phyloP scores from a whole-genome alignment of 176 grass and related monocot genomes.

The Oropetium thomaeum region DNA sequence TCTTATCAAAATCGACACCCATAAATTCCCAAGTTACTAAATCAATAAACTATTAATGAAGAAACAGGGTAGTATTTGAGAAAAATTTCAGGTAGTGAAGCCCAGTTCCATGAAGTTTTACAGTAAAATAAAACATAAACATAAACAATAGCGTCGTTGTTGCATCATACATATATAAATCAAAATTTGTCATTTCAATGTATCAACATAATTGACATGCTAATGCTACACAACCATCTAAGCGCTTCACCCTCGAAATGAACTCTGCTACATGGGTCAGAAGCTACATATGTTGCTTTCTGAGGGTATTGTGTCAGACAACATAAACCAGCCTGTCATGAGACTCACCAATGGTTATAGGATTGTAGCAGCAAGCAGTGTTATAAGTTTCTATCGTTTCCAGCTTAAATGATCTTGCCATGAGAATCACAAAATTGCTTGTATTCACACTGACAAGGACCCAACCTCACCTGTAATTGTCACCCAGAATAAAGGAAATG shows the following conservation, averaged over 20 bases:
- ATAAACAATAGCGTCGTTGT: slow-evolving; percentile 7
- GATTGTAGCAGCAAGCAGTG: slow-evolving; percentile 8
- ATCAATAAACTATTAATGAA: slow-evolving; percentile 7
- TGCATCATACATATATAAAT: slow-evolving; percentile 8
- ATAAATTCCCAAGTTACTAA: neutral
- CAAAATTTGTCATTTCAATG: neutral
- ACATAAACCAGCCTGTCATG: neutral
- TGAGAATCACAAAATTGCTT: slow-evolving; percentile 87
- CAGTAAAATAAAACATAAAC: neutral
- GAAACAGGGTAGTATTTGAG: neutral
- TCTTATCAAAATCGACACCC: neutral
- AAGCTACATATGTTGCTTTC: slow-evolving; percentile 6
- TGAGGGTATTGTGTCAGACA: slow-evolving; percentile 6
- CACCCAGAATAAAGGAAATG: neutral
- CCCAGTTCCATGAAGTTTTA: neutral
- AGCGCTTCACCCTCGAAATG: slow-evolving; percentile 3
- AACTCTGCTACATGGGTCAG: neutral
- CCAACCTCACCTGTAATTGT: slow-evolving; percentile 65
- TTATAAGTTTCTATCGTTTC: neutral
- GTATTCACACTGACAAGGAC: slow-evolving; percentile 63
- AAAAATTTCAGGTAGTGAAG: neutral
- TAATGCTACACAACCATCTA: slow-evolving; percentile 7
- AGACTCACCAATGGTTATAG: neutral
- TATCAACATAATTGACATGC: slow-evolving; percentile 18
- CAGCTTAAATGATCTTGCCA: slow-evolving; percentile 19